Conservation (phyloP, 108 stramenopile species). For the Nitzschia palea region DNA sequence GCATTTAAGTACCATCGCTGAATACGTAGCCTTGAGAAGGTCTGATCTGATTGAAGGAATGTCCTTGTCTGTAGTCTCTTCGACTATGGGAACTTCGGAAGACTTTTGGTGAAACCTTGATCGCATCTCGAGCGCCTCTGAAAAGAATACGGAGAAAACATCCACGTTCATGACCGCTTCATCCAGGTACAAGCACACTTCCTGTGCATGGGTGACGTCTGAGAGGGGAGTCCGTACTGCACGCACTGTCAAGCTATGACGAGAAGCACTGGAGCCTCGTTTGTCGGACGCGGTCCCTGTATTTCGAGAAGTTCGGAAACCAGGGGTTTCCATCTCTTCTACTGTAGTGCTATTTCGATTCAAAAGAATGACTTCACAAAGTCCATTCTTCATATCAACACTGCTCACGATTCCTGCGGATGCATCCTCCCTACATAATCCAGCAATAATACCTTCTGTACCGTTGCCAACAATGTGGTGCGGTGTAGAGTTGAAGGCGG, state of each 20-base stretch:
- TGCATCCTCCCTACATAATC: conserved; percentile 57
- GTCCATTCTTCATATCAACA: conserved; percentile 62
- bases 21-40: conserved; percentile 6
- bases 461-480: conserved; percentile 73
- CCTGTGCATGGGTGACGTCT: conserved; percentile 62
- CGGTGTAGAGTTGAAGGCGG: conserved; percentile 21
- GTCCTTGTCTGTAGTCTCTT: neutral
- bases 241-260: conserved; percentile 48
- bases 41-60: conserved; percentile 3
- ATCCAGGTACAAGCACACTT: conserved; percentile 56
- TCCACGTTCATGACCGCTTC: conserved; percentile 12
- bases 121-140: conserved; percentile 1
- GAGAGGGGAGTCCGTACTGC: conserved; percentile 63
- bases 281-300: neutral
- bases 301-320: neutral
- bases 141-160: neutral
- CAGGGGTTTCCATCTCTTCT: neutral
- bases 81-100: too few species aligned
- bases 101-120: too few species aligned
- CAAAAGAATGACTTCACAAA: conserved; percentile 75
- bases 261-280: conserved; percentile 6
- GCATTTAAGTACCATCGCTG: conserved; percentile 37
- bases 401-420: conserved; percentile 75
- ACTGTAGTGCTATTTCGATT: neutral
- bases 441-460: conserved; percentile 70